Evolutionary conservation across 1,139 yeast genomes (phyloP).

Genomic region (Geotrichum australiense): DNA sequence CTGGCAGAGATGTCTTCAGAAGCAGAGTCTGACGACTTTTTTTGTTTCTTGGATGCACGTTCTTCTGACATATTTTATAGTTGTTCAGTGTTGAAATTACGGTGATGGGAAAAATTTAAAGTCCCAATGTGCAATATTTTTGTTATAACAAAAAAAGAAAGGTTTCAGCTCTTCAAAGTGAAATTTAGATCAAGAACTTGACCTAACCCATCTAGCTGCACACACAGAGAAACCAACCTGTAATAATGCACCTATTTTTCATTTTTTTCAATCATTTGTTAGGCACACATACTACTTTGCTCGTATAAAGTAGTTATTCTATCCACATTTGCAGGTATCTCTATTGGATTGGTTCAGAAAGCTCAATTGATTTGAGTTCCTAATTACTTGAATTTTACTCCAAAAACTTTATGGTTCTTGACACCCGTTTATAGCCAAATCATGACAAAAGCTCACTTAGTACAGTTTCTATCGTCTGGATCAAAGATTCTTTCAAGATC

Average conservation of each 20-base stretch:
- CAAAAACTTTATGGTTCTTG: too few species aligned
- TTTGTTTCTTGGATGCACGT: slow-evolving; percentile 22
- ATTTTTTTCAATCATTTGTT: neutral
- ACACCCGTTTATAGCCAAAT: too few species aligned
- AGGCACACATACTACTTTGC: too few species aligned
- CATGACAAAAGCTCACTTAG: neutral
- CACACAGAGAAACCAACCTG: too few species aligned
- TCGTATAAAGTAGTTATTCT: too few species aligned
- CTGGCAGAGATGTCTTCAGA: slow-evolving; percentile 4
- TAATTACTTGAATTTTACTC: too few species aligned
- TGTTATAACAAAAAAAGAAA: slow-evolving; percentile 1
- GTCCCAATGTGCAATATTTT: neutral
- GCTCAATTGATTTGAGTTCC: too few species aligned
- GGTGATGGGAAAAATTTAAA: slow-evolving; percentile 1
- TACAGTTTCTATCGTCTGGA: neutral
- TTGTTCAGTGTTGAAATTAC: neutral
- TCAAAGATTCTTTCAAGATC: slow-evolving; percentile 10
- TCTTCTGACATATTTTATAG: slow-evolving; percentile 20
- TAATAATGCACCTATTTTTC: neutral
- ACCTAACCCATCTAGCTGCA: too few species aligned
- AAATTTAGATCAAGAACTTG: too few species aligned
- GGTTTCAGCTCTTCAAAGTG: neutral
- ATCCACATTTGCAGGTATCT: neutral
- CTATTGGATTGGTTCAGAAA: too few species aligned
- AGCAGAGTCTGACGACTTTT: slow-evolving; percentile 11